Conservation (phyloP, 2,329 filamentous ascomycete species). For the Arachnopeziza araneosa region DNA sequence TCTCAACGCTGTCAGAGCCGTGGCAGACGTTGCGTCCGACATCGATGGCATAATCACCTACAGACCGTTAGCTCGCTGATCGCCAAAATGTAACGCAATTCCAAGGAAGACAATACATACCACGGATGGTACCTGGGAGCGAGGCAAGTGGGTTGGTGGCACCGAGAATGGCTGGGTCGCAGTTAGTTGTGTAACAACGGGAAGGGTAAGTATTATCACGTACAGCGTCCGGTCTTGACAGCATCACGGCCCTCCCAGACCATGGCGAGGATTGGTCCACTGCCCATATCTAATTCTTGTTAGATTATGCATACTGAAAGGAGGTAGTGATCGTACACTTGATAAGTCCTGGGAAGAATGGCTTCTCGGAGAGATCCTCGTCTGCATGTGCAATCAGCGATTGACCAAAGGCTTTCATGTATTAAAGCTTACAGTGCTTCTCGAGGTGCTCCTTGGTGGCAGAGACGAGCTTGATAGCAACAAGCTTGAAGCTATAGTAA, state of each 20-base stretch:
- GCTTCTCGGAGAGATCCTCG: conserved; percentile 83
- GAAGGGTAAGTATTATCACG: conserved; percentile 30
- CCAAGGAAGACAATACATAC: conserved; percentile 55
- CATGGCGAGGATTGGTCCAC: conserved; percentile 97
- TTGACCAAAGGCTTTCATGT: conserved; percentile 4
- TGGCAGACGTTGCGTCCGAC: conserved; percentile 99
- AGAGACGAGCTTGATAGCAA: conserved; percentile 89
- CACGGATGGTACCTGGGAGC: conserved; percentile 95
- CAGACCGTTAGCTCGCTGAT: neutral
- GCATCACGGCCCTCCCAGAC: conserved; percentile 98
- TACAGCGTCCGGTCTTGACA: conserved; percentile 96
- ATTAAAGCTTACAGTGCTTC: conserved; percentile 70
- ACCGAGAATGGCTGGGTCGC: conserved; percentile 70
- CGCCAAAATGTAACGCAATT: neutral
- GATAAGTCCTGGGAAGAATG: conserved; percentile 94
- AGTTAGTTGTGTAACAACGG: conserved; percentile 16
- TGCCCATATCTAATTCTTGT: conserved; percentile 74
- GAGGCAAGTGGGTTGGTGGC: conserved; percentile 98
- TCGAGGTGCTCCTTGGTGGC: conserved; percentile 94
- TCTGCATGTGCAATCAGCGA: conserved; percentile 44
- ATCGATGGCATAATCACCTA: conserved; percentile 65
- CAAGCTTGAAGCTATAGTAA: conserved; percentile 81
- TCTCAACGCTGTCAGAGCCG: conserved; percentile 98
- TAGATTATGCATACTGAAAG: conserved; percentile 14
- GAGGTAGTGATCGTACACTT: conserved; percentile 59